A percentile compares a stretch with the other conserved stretches of the same genome.
Evolutionary conservation across 768 basidiomycete genomes (phyloP).

Genomic region (Hygrophorus russula): DNA sequence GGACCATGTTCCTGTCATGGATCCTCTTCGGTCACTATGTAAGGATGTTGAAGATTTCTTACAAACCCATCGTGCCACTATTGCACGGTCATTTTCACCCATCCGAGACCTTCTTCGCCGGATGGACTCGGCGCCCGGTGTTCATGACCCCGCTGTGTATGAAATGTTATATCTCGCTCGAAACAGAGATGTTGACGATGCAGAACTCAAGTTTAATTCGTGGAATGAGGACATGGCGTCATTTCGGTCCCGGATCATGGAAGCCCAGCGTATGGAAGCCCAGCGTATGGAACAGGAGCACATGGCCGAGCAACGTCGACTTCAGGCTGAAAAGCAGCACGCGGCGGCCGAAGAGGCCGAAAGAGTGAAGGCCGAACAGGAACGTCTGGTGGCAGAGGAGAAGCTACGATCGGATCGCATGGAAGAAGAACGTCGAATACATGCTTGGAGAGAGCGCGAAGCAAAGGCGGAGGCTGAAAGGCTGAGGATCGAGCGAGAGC

Average conservation of each 20-base stretch:
- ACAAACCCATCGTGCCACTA: constrained; percentile 21
- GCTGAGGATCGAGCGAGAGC: constrained; percentile 13
- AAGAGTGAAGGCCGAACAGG: constrained; percentile 30
- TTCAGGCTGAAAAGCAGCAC: constrained; percentile 24
- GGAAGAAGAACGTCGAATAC: constrained; percentile 10
- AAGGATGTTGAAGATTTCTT: constrained; percentile 24
- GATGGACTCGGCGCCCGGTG: constrained; percentile 40
- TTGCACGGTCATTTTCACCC: constrained; percentile 38
- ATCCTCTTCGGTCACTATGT: constrained; percentile 25
- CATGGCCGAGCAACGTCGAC: constrained; percentile 21
- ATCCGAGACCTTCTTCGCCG: constrained; percentile 42
- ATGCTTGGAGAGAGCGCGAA: constrained; percentile 9
- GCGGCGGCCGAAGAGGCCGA: constrained; percentile 19
- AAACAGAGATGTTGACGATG: constrained; percentile 36
- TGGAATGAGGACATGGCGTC: constrained; percentile 36
- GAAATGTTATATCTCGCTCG: constrained; percentile 40
- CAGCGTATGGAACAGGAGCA: constrained; percentile 27
- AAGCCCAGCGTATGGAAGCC: constrained; percentile 30
- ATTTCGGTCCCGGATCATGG: constrained; percentile 28
- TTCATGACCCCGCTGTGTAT: constrained; percentile 31
- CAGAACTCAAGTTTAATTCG: constrained; percentile 32
- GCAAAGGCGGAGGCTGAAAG: constrained; percentile 12
- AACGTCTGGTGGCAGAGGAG: constrained; percentile 35
- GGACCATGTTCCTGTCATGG: constrained; percentile 17
- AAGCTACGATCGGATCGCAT: constrained; percentile 23